phyloP scores from a whole-genome alignment of 139 green algal genomes.

The Pleodorina starrii region DNA sequence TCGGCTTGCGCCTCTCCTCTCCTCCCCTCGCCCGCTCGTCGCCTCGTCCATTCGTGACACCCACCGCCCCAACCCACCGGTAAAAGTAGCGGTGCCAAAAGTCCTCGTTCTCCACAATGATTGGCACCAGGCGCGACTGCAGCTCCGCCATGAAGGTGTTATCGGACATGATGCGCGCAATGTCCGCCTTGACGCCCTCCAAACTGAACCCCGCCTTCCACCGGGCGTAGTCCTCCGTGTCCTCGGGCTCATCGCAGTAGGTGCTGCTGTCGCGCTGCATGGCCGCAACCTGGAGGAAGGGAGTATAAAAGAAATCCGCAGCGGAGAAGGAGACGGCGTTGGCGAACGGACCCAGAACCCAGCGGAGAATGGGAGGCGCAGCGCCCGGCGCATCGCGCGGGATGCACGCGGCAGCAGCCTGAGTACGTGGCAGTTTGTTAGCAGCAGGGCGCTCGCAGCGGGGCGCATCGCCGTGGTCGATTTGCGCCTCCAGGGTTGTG shows the following conservation, averaged over 20 bases:
- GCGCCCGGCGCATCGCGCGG: too few species aligned
- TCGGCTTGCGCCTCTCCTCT: too few species aligned
- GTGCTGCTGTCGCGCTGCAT: conserved; percentile 94
- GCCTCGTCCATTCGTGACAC: too few species aligned
- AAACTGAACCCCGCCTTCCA: conserved; percentile 76
- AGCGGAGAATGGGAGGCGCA: too few species aligned
- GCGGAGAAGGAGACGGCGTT: not conserved
- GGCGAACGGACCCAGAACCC: too few species aligned
- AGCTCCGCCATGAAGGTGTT: conserved; percentile 89
- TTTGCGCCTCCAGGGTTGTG: too few species aligned
- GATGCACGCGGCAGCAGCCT: too few species aligned
- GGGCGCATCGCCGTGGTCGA: too few species aligned
- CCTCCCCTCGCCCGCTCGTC: too few species aligned
- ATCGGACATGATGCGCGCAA: conserved; percentile 62
- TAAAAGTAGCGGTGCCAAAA: conserved; percentile 98
- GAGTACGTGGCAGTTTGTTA: too few species aligned
- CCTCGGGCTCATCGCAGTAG: conserved; percentile 96
- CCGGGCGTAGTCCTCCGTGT: conserved; percentile 77
- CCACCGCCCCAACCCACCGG: conserved; percentile 59
- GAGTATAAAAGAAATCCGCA: not conserved
- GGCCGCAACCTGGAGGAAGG: conserved; percentile 61
- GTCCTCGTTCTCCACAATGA: conserved; percentile 91
- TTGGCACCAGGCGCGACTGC: conserved; percentile 88
- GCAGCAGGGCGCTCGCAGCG: too few species aligned
- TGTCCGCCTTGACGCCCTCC: conserved; percentile 65